Percentiles rank a stretch among this genome's conserved stretches.
Conservation (phyloP, 305 asterid genomes). For the Galium porrigens region DNA sequence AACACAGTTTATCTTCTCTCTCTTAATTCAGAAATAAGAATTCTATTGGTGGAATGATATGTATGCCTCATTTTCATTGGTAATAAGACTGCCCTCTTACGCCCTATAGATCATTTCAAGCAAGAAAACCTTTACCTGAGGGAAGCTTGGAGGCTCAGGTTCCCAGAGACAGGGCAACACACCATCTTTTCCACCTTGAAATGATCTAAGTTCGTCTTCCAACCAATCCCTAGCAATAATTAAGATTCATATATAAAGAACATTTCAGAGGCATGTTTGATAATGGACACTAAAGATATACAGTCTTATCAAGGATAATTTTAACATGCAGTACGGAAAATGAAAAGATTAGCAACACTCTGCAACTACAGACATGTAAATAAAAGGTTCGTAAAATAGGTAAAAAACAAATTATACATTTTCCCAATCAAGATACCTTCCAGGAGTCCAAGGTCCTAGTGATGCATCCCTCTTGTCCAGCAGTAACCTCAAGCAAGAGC, state of each 20-base stretch:
- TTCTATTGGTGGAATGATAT: not conserved
- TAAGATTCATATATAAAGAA: constrained; percentile 6
- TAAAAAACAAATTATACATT: constrained; percentile 12
- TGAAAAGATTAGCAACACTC: constrained; percentile 14
- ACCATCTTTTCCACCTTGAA: constrained; percentile 97
- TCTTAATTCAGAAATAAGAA: not conserved
- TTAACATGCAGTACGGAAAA: not conserved
- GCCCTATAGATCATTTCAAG: not conserved
- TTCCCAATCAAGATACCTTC: constrained; percentile 44
- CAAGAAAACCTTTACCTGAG: constrained; percentile 50
- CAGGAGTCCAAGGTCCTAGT: constrained; percentile 99
- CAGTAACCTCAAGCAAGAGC: constrained; percentile 82
- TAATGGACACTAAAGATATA: not conserved
- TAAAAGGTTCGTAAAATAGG: constrained; percentile 8
- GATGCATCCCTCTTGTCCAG: constrained; percentile 94
- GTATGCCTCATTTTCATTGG: not conserved
- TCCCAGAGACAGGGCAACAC: constrained; percentile 90
- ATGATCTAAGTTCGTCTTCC: constrained; percentile 93
- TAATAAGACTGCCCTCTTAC: not conserved
- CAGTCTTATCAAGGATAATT: not conserved
- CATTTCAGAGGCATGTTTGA: constrained; percentile 2
- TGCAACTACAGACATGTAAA: constrained; percentile 11
- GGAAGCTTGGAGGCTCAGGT: constrained; percentile 80
- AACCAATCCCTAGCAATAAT: constrained; percentile 59
- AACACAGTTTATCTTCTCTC: not conserved